Conservation (phyloP, 2,329 filamentous ascomycete genomes). For the Alternaria conjuncta region DNA sequence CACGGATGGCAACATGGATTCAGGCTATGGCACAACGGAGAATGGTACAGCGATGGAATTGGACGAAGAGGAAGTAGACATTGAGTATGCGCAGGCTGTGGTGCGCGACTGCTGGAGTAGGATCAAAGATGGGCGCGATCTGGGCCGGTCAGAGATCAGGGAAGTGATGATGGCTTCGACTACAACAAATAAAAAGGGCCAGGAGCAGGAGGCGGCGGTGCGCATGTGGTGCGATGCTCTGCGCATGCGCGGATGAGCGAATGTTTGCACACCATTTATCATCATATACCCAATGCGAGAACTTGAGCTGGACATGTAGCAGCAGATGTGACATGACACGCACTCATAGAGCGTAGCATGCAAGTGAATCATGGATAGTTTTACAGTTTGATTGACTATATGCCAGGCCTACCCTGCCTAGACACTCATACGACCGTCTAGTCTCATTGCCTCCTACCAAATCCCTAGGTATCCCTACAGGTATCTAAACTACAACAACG, state of each 20-base stretch:
- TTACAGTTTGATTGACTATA: constrained; percentile 7
- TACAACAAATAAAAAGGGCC: constrained; percentile 1
- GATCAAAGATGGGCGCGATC: constrained; percentile 29
- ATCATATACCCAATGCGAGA: background rate
- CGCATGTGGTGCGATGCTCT: constrained; percentile 46
- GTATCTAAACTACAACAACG: constrained; percentile 31
- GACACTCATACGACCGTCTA: constrained; percentile 10
- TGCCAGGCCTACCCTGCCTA: constrained; percentile 5
- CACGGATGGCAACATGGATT: constrained; percentile 4
- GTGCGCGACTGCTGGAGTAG: constrained; percentile 35
- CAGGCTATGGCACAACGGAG: background rate
- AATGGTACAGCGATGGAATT: background rate
- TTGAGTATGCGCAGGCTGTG: constrained; percentile 30
- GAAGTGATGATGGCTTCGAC: constrained; percentile 36
- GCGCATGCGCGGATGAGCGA: constrained; percentile 30
- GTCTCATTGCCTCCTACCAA: constrained; percentile 8
- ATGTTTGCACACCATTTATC: background rate
- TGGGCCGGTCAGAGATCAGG: constrained; percentile 32
- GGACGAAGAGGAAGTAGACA: constrained; percentile 21
- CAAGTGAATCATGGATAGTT: background rate
- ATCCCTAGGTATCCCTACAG: constrained; percentile 26
- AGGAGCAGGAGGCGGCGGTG: constrained; percentile 29
- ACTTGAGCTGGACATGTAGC: background rate
- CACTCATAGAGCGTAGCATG: background rate
- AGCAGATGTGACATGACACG: too few species aligned